Evolutionary conservation across 1,139 yeast genomes (phyloP), one percentile per base, ranked within the genome.

Genomic region (Magnusiomyces tetraspermus): DNA sequence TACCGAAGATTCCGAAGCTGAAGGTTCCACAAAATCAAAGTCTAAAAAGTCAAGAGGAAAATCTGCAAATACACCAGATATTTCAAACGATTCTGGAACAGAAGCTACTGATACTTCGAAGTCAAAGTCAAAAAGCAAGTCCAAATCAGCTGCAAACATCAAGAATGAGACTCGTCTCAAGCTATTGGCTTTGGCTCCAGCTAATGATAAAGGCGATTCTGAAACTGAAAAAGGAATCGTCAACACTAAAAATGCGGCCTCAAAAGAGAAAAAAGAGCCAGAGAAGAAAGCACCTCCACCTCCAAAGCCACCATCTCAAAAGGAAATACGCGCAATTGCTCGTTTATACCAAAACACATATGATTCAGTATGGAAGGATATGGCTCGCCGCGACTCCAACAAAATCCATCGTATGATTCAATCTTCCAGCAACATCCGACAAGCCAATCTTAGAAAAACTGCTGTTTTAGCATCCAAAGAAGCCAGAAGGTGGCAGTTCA

Each of bases 281-380:
- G 26, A 45, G n/a, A 48, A 31, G 37, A 46, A 43, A 19, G 15
- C 51, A 2, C 46, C 48, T 3, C 53, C 53, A n/a, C 51, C 53
- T 1, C 53, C 53, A 22, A 51, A 48, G 31, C 48, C 38, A 17
- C 54, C 43, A 36, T 46, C 49, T 30, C 54, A 44, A 45, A 87
- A 85, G 67, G 96, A 88, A 66, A 79, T 83, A 56, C 78, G 81
- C 59, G 85, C 90, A 6, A 75, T 86, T 55, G 81, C 83, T 55
- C 81, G 87, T 64, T 95, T 86, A 65, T 88, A 88, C 66, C 95
- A 85, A 62, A 85, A 83, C 63, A 84, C 90, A 1, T 87, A 85
- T 63, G 82, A 89, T 53, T 80, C 95, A n/a, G 85, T 92, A 55
- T 92, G 97, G 97, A 88, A 88, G 65, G 99, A 92, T 64, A 73